phyloP scores from a whole-genome alignment of 75 land plant species.

The Picea glauca region DNA sequence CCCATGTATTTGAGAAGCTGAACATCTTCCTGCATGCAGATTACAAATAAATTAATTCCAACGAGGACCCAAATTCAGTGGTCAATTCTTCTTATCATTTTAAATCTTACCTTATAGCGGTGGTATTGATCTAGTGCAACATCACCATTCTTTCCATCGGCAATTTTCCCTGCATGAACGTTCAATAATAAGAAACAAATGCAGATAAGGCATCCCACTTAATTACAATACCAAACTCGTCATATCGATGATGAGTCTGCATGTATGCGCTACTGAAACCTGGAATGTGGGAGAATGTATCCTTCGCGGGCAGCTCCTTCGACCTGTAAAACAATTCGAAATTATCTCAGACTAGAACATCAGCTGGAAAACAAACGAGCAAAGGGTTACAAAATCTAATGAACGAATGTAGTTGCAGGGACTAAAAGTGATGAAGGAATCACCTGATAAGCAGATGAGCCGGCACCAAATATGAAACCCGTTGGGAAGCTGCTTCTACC shows the following conservation, averaged over 20 bases:
- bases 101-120: slow-evolving; percentile 29
- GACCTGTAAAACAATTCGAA: not conserved
- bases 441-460: too few relatives aligned
- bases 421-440: too few relatives aligned
- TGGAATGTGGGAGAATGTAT: not conserved
- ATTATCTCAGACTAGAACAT: too few relatives aligned
- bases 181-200: not conserved
- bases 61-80: not conserved
- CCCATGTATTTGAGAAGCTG: slow-evolving; percentile 21
- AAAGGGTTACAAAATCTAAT: too few relatives aligned
- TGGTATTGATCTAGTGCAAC: slow-evolving; percentile 38
- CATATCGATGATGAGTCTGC: too few relatives aligned
- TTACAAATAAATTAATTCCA: not conserved
- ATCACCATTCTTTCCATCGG: slow-evolving; percentile 31
- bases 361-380: too few relatives aligned
- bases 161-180: slow-evolving; percentile 18
- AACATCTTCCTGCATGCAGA: slow-evolving; percentile 23
- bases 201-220: not conserved
- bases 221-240: too few relatives aligned
- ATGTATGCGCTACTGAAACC: not conserved
- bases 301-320: not conserved
- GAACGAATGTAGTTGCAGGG: too few relatives aligned
- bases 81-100: not conserved
- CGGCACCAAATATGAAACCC: too few relatives aligned
- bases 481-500: too few relatives aligned